Evolutionary conservation across 345 rosid genomes (phyloP), one percentile per base, ranked within the genome.

Genomic region (Eucalyptus cloeziana): DNA sequence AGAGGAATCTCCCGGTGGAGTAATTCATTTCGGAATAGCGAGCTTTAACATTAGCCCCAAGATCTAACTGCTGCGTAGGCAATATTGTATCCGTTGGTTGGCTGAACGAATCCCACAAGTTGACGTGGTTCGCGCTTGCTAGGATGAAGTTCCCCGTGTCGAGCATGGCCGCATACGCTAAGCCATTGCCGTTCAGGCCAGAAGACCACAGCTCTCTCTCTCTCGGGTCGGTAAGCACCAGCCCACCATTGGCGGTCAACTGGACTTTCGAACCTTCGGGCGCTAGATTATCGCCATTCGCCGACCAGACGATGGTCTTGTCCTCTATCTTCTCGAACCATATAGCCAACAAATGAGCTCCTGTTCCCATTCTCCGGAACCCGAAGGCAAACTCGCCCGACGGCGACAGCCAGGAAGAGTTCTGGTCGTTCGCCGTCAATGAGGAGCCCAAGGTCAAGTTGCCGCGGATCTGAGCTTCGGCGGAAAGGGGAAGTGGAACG

Each of bases 71-170:
- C 22, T 86, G 90, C 13, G 60, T 31, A 2, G 90, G 87, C 40
- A 89, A 14, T 10, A 89, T 19, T 2, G 90, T 86, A 4, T 89
- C 90, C 0, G 85, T 58, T 0, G 90, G 88, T 6, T 10, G 30
- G 37, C 17, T 31, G 27, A 89, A 89, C 33, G 52, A n/a, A 6
- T 89, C 87, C 87, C 90, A 89, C 47, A 86, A 44, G 3, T 31
- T 43, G 21, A 8, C 21, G 10, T 16, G 9, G 11, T 9, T 49
- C 14, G 1, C 0, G 33, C 40, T 27, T 1, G 16, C 33, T 13
- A 89, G 50, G 37, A 89, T 33, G 4, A 89, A 86, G 90, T 89
- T 89, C 43, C 90, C 90, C 5, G 50, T 85, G 56, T 89, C 47
- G 13, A 54, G 85, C 90, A 89, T 30, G 43, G 62, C 81, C 8